phyloP scores from a whole-genome alignment of 2,329 filamentous ascomycete species.

The Corinectria fuckeliana region DNA sequence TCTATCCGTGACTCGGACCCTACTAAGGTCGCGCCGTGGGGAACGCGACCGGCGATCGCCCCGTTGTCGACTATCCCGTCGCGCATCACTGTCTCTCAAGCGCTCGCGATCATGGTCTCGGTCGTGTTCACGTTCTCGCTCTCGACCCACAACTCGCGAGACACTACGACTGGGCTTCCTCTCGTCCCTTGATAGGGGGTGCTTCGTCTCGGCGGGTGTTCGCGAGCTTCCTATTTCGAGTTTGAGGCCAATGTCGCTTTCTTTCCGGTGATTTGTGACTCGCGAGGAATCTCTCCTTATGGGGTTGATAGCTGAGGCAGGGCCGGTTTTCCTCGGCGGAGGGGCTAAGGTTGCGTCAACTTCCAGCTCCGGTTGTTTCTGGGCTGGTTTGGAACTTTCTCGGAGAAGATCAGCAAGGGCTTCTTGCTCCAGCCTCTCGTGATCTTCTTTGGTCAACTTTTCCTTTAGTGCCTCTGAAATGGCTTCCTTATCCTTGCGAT shows the following conservation, averaged over 20 bases:
- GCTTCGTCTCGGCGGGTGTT: constrained; percentile 39
- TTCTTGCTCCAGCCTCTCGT: constrained; percentile 63
- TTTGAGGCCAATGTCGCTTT: constrained; percentile 41
- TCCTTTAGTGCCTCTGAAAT: constrained; percentile 57
- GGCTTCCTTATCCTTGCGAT: constrained; percentile 45
- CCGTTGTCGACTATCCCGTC: constrained; percentile 40
- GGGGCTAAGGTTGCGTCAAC: constrained; percentile 62
- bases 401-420: constrained; percentile 64
- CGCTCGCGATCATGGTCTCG: constrained; percentile 38
- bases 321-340: constrained; percentile 58
- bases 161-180: constrained; percentile 42
- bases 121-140: constrained; percentile 37
- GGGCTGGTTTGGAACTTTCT: constrained; percentile 60
- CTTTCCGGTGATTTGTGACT: constrained; percentile 50
- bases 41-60: constrained; percentile 49
- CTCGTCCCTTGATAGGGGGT: constrained; percentile 38
- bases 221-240: constrained; percentile 45
- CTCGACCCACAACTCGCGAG: constrained; percentile 39
- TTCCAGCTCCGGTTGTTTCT: constrained; percentile 61
- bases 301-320: constrained; percentile 65
- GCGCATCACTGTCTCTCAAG: constrained; percentile 36
- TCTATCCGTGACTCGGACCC: constrained; percentile 42
- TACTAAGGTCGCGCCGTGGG: constrained; percentile 45
- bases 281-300: constrained; percentile 56
- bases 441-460: constrained; percentile 63